phyloP scores from a whole-genome alignment of 495 filamentous ascomycete species.

The Talaromyces liani region DNA sequence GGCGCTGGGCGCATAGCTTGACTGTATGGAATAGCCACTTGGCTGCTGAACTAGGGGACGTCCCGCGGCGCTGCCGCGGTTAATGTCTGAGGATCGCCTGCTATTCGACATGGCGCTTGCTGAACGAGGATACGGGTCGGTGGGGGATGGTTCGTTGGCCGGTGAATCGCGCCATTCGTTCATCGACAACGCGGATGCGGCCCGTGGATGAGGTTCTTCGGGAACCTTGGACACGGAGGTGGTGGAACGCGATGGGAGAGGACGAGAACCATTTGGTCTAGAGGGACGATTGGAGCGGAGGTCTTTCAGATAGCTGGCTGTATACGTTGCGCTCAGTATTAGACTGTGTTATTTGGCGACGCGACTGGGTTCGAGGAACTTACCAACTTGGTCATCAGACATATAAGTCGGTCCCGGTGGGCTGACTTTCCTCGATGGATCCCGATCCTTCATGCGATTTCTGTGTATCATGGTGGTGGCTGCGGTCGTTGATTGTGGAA shows the following conservation, averaged over 20 bases:
- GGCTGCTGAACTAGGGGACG: slow-evolving; percentile 41
- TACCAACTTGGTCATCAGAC: slow-evolving; percentile 82
- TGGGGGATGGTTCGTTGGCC: slow-evolving; percentile 10
- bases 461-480: slow-evolving; percentile 25
- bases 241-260: slow-evolving; percentile 46
- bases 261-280: slow-evolving; percentile 72
- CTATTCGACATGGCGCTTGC: slow-evolving; percentile 46
- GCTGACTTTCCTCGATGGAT: slow-evolving; percentile 52
- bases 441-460: slow-evolving; percentile 33
- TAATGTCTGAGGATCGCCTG: slow-evolving; percentile 30
- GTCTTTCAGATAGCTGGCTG: slow-evolving; percentile 69
- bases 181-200: slow-evolving; percentile 40
- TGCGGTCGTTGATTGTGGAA: not conserved
- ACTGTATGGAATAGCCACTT: slow-evolving; percentile 24
- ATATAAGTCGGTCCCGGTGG: slow-evolving; percentile 75
- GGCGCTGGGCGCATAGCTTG: slow-evolving; percentile 37
- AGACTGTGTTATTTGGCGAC: slow-evolving; percentile 11
- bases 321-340: slow-evolving; percentile 9
- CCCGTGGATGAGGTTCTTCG: slow-evolving; percentile 33
- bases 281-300: slow-evolving; percentile 71
- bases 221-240: slow-evolving; percentile 31
- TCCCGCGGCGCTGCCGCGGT: slow-evolving; percentile 23
- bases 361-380: slow-evolving; percentile 18
- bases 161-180: slow-evolving; percentile 15
- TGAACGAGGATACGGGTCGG: slow-evolving; percentile 30